These are phyloP conservation scores for Phyllosticta capitalensis DNA, from an alignment of 2,329 filamentous ascomycete species.

Conservation along the genomic window DNA sequence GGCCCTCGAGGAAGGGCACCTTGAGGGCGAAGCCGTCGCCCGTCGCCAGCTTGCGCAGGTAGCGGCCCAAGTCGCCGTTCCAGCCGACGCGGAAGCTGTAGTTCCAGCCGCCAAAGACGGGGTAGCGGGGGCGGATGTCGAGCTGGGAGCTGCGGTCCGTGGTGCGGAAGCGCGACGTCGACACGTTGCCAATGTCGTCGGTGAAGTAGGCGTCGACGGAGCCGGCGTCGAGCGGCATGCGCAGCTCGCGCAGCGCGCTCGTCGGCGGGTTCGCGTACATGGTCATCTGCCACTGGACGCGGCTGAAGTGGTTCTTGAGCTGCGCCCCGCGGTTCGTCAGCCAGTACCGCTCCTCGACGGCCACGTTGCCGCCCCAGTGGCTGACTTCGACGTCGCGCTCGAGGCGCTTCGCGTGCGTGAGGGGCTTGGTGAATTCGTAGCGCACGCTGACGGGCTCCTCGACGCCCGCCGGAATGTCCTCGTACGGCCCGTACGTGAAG, in stretches of 20 bases:
- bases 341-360: conserved; percentile 88
- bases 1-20: conserved; percentile 87
- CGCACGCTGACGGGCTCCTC: conserved; percentile 65
- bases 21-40: conserved; percentile 73
- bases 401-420: conserved; percentile 67
- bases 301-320: conserved; percentile 43
- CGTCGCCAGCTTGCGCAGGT: conserved; percentile 55
- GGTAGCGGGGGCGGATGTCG: conserved; percentile 87
- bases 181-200: conserved; percentile 94
- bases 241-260: conserved; percentile 71
- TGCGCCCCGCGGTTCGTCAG: conserved; percentile 79
- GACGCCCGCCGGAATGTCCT: conserved; percentile 69
- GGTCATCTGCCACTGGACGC: conserved; percentile 39
- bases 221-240: conserved; percentile 68
- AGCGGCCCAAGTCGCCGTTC: conserved; percentile 76
- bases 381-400: conserved; percentile 92
- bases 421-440: conserved; percentile 91
- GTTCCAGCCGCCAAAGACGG: conserved; percentile 96
- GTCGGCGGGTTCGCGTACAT: conserved; percentile 66
- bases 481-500: conserved; percentile 85
- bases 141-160: conserved; percentile 70
- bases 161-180: conserved; percentile 77
- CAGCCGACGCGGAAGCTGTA: conserved; percentile 95
- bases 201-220: conserved; percentile 87
- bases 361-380: conserved; percentile 96